phyloP scores from a whole-genome alignment of 1,284 basidiomycete species.

The Boletus smithii region DNA sequence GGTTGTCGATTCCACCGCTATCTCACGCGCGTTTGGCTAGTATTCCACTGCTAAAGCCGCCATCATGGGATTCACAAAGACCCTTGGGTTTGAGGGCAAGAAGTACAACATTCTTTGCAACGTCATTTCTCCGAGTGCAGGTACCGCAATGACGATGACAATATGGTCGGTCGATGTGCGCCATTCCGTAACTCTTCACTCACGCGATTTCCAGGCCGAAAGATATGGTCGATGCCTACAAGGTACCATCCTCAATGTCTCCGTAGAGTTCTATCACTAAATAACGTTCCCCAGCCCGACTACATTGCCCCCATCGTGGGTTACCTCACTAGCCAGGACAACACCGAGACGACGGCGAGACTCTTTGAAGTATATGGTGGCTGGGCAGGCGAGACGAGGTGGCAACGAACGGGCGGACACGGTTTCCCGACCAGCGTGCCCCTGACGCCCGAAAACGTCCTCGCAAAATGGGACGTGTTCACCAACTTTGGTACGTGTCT shows the following conservation, averaged over 20 bases:
- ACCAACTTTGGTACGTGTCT: slow-evolving; percentile 71
- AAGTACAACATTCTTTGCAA: slow-evolving; percentile 92
- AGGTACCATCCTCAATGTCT: slow-evolving; percentile 41
- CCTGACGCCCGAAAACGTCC: slow-evolving; percentile 76
- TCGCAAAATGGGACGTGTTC: slow-evolving; percentile 77
- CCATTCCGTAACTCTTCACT: not conserved
- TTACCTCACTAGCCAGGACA: slow-evolving; percentile 84
- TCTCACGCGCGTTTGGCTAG: slow-evolving; percentile 34
- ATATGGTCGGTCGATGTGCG: slow-evolving; percentile 50
- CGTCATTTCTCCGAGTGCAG: slow-evolving; percentile 85
- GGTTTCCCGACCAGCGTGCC: slow-evolving; percentile 80
- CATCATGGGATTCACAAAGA: slow-evolving; percentile 86
- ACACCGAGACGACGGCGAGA: slow-evolving; percentile 70
- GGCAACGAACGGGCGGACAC: slow-evolving; percentile 88
- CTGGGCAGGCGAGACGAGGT: slow-evolving; percentile 89
- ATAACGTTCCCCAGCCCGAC: slow-evolving; percentile 61
- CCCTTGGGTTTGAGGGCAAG: slow-evolving; percentile 89
- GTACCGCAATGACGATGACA: slow-evolving; percentile 88
- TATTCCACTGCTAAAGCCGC: slow-evolving; percentile 94
- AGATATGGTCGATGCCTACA: slow-evolving; percentile 94
- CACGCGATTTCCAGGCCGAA: slow-evolving; percentile 55
- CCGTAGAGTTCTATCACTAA: not conserved
- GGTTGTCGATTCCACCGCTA: not conserved
- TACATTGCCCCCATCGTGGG: slow-evolving; percentile 91
- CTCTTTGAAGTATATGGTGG: slow-evolving; percentile 92